phyloP scores from a whole-genome alignment of 2,329 filamentous ascomycete genomes.

The Bipolaris cookei region DNA sequence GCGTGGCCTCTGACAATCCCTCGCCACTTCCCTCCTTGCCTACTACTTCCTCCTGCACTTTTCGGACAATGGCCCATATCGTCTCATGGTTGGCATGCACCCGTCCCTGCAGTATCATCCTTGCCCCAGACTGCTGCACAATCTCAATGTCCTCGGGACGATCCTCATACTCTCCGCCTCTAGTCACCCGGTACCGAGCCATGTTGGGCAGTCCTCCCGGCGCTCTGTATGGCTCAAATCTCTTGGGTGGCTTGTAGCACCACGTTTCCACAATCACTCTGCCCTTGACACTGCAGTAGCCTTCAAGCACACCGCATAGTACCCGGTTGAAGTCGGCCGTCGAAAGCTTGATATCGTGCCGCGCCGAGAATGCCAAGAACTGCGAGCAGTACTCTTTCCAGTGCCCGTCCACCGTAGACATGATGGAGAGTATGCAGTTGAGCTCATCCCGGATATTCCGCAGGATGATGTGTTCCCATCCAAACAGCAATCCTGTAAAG shows the following conservation, averaged over 20 bases:
- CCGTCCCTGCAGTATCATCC: constrained; percentile 39
- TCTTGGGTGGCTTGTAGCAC: constrained; percentile 38
- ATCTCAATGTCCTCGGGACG: constrained; percentile 41
- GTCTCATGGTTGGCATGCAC: constrained; percentile 43
- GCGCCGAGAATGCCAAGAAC: constrained; percentile 38
- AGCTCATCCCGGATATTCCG: constrained; percentile 35
- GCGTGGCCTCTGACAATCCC: constrained; percentile 19
- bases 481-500: constrained; percentile 40
- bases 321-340: constrained; percentile 58
- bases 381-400: constrained; percentile 41
- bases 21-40: constrained; percentile 22
- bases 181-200: constrained; percentile 35
- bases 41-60: constrained; percentile 42
- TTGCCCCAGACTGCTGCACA: constrained; percentile 34
- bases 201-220: constrained; percentile 45
- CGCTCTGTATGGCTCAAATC: constrained; percentile 35
- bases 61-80: constrained; percentile 42
- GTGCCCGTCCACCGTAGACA: constrained; percentile 35
- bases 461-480: constrained; percentile 39
- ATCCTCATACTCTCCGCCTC: constrained; percentile 30
- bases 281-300: constrained; percentile 57
- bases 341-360: constrained; percentile 35
- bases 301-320: constrained; percentile 61
- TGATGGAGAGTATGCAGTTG: constrained; percentile 41
- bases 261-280: constrained; percentile 57